Evolutionary conservation across 75 land plant species (phyloP).

Genomic region (Picea glauca): DNA sequence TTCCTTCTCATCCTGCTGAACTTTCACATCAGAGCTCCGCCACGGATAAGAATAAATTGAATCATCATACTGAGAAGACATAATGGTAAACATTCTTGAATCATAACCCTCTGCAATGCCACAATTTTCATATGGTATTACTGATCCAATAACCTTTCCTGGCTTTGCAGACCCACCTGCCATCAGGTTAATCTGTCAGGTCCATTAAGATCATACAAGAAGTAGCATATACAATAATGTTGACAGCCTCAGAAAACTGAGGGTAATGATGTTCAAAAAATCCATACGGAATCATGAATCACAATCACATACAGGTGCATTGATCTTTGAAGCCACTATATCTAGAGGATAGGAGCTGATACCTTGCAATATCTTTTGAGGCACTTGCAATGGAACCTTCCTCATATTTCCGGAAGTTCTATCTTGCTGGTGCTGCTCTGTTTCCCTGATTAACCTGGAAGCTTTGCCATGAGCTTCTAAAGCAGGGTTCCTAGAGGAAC

Average conservation of each 20-base stretch:
- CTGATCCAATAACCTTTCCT: conserved; percentile 68
- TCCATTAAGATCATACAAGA: neutral
- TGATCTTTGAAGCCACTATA: neutral
- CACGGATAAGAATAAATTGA: conserved; percentile 37
- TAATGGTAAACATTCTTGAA: conserved; percentile 26
- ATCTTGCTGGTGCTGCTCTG: conserved; percentile 39
- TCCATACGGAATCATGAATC: neutral
- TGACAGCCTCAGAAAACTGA: neutral
- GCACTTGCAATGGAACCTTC: conserved; percentile 47
- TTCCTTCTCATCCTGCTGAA: conserved; percentile 33
- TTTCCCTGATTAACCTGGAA: conserved; percentile 51
- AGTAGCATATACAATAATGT: neutral
- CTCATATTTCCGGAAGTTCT: conserved; percentile 27
- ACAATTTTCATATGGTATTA: conserved; percentile 41
- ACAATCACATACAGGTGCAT: neutral
- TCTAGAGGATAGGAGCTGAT: neutral
- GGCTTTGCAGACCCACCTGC: conserved; percentile 58
- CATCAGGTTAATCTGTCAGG: neutral
- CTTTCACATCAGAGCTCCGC: conserved; percentile 36
- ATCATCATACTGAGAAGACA: conserved; percentile 31
- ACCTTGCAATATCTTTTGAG: conserved; percentile 46
- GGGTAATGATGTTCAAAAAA: neutral
- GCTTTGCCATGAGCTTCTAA: conserved; percentile 58
- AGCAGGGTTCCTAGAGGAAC: conserved; percentile 34
- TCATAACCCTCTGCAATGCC: conserved; percentile 32